phyloP scores from a whole-genome alignment of 345 rosid genomes.

The Euphorbia lathyris region DNA sequence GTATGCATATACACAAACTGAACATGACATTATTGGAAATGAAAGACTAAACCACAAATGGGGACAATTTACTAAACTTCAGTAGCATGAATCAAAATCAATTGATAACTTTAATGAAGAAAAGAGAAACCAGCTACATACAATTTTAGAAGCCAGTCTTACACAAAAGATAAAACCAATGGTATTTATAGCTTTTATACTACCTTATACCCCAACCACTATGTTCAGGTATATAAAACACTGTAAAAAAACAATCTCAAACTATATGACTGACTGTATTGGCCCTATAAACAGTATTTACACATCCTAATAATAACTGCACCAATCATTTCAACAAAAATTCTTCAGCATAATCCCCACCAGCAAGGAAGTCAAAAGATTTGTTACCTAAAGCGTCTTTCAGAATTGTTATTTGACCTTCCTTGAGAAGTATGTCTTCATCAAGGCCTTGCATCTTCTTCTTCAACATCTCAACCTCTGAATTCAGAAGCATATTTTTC shows the following conservation, averaged over 20 bases:
- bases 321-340: slow-evolving; percentile 24
- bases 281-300: slow-evolving; percentile 30
- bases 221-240: background rate
- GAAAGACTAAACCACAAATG: slow-evolving; percentile 7
- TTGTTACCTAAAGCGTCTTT: slow-evolving; percentile 63
- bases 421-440: slow-evolving; percentile 76
- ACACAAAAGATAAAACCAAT: slow-evolving; percentile 17
- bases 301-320: slow-evolving; percentile 3
- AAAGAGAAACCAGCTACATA: slow-evolving; percentile 20
- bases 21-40: too few species aligned
- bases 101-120: background rate
- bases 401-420: slow-evolving; percentile 86
- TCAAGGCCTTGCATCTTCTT: slow-evolving; percentile 68
- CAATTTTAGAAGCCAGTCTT: slow-evolving; percentile 13
- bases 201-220: slow-evolving; percentile 3
- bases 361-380: slow-evolving; percentile 53
- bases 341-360: slow-evolving; percentile 44
- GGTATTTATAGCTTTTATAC: slow-evolving; percentile 7
- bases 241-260: slow-evolving; percentile 11
- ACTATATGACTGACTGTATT: slow-evolving; percentile 7
- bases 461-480: slow-evolving; percentile 59
- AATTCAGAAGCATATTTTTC: slow-evolving; percentile 77
- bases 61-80: too few species aligned
- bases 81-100: too few species aligned
- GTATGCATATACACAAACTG: too few species aligned